phyloP scores from a whole-genome alignment of 1,139 yeast species.

The Entelexis paramagnoliae region DNA sequence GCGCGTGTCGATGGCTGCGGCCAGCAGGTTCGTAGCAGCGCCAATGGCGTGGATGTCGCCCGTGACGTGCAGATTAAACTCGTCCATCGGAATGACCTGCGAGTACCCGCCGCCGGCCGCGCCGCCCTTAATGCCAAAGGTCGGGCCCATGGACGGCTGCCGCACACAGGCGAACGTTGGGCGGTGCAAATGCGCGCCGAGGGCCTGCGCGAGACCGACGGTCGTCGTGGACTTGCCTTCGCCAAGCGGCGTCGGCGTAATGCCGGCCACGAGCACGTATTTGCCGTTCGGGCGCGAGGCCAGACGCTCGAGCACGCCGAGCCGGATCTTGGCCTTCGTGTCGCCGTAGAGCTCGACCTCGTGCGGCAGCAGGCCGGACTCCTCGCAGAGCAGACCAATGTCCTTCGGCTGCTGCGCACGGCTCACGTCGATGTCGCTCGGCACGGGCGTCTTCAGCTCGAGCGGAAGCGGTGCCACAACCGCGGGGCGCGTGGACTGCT shows the following conservation, averaged over 20 bases:
- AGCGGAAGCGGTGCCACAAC: slow-evolving; percentile 50
- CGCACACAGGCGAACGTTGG: slow-evolving; percentile 91
- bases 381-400: slow-evolving; percentile 67
- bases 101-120: slow-evolving; percentile 99
- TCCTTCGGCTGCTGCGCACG: slow-evolving; percentile 81
- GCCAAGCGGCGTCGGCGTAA: slow-evolving; percentile 96
- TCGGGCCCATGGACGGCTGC: slow-evolving; percentile 98
- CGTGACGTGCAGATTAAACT: slow-evolving; percentile 94
- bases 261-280: slow-evolving; percentile 89
- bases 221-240: slow-evolving; percentile 98
- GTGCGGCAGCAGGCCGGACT: slow-evolving; percentile 66
- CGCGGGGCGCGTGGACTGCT: slow-evolving; percentile 27
- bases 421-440: slow-evolving; percentile 86
- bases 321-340: slow-evolving; percentile 80
- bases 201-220: slow-evolving; percentile 95
- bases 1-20: slow-evolving; percentile 96
- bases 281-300: slow-evolving; percentile 62
- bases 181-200: slow-evolving; percentile 83
- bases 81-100: slow-evolving; percentile 98
- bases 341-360: slow-evolving; percentile 89
- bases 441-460: slow-evolving; percentile 70
- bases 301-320: slow-evolving; percentile 64
- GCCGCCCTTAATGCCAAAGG: slow-evolving; percentile 97
- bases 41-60: slow-evolving; percentile 98
- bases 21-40: slow-evolving; percentile 88